Evolutionary conservation across 176 grass and related monocot species (phyloP).

Genomic region (Chrysopogon serrulatus): DNA sequence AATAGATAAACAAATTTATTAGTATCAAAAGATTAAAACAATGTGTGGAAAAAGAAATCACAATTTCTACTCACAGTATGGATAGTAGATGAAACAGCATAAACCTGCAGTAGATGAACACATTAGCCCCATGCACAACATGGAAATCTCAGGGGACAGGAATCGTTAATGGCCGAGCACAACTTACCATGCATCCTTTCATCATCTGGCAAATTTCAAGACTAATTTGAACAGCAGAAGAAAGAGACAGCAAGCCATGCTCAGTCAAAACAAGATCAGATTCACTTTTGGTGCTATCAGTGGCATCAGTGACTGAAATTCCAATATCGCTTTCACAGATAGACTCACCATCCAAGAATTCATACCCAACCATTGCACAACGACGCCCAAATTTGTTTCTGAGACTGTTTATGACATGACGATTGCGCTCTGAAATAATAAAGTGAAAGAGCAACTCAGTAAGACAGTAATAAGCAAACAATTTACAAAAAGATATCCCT

Average conservation of each 20-base stretch:
- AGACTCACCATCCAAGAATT: conserved; percentile 5
- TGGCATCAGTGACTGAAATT: conserved; percentile 9
- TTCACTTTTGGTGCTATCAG: conserved; percentile 21
- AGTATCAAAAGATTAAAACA: neutral
- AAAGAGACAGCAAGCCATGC: neutral
- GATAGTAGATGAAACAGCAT: conserved; percentile 14
- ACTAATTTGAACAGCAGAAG: neutral
- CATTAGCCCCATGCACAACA: neutral
- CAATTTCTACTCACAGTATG: neutral
- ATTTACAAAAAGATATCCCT: neutral
- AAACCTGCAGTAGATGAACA: neutral
- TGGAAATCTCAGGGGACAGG: neutral
- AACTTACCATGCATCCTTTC: conserved; percentile 7
- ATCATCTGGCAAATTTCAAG: conserved; percentile 13
- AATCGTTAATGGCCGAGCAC: neutral
- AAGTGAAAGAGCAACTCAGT: conserved; percentile 2
- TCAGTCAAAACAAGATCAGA: conserved; percentile 13
- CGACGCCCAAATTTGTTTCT: neutral
- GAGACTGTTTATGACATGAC: neutral
- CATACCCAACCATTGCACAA: conserved; percentile 13
- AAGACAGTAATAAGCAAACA: neutral
- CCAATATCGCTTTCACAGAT: conserved; percentile 1
- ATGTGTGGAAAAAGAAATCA: neutral
- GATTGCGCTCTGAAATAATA: neutral
- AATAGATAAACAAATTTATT: neutral